Evolutionary conservation across 176 grass and related monocot genomes (phyloP).

Genomic region (Stipa capillata): DNA sequence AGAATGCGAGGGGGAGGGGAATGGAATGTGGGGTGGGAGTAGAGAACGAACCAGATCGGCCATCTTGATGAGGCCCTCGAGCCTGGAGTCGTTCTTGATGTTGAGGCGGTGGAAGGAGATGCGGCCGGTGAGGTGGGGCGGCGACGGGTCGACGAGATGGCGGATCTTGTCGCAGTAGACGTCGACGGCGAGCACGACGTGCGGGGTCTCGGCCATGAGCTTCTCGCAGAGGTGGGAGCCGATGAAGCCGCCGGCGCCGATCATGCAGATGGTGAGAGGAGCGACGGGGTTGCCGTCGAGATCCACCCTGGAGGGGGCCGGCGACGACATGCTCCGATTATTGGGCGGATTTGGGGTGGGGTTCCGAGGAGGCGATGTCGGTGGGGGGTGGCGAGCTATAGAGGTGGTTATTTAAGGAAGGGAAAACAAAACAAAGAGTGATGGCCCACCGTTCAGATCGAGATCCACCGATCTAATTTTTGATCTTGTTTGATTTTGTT

Average conservation of each 20-base stretch:
- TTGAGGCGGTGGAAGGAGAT: slow-evolving; percentile 98
- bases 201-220: slow-evolving; percentile 74
- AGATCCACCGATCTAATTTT: too few species aligned
- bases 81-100: slow-evolving; percentile 94
- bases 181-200: slow-evolving; percentile 59
- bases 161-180: slow-evolving; percentile 99
- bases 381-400: too few species aligned
- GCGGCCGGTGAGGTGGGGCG: slow-evolving; percentile 44
- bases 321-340: too few species aligned
- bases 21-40: neutral
- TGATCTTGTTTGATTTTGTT: too few species aligned
- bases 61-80: slow-evolving; percentile 94
- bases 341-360: too few species aligned
- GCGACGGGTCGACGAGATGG: slow-evolving; percentile 69
- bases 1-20: too few species aligned
- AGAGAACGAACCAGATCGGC: slow-evolving; percentile 49
- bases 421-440: too few species aligned
- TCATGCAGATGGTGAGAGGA: slow-evolving; percentile 94
- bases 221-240: slow-evolving; percentile 99
- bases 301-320: too few species aligned
- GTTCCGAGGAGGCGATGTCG: too few species aligned
- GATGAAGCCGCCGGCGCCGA: slow-evolving; percentile 92
- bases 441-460: too few species aligned
- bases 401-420: too few species aligned
- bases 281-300: too few species aligned